A percentile compares a stretch with the other conserved stretches of the same genome.
These are phyloP conservation scores for Candida odintsovae DNA, from an alignment of 805 yeast genomes.

Conservation along the genomic window DNA sequence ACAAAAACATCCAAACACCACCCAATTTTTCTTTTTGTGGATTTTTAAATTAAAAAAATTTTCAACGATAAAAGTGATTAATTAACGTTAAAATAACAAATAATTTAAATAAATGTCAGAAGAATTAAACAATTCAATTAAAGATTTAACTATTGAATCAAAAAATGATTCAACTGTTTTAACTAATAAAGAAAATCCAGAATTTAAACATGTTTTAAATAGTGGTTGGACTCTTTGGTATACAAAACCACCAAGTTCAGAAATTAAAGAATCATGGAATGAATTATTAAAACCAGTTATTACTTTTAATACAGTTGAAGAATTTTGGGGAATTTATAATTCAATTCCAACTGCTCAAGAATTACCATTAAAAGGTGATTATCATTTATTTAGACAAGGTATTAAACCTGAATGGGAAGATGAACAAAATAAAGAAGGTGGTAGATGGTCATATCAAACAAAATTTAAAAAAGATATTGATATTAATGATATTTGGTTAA, in stretches of 20 bases:
- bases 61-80: background rate
- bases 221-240: slow-evolving; percentile 96
- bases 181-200: slow-evolving; percentile 25
- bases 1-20: background rate
- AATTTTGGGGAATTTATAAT: slow-evolving; percentile 97
- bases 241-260: slow-evolving; percentile 78
- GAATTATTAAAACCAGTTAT: slow-evolving; percentile 90
- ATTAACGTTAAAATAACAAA: too few relatives aligned
- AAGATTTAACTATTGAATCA: slow-evolving; percentile 19
- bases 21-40: background rate
- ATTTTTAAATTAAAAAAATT: background rate
- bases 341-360: slow-evolving; percentile 89
- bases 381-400: slow-evolving; percentile 90
- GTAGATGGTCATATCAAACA: slow-evolving; percentile 86
- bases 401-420: slow-evolving; percentile 99
- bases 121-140: slow-evolving; percentile 23
- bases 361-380: slow-evolving; percentile 87
- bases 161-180: slow-evolving; percentile 21
- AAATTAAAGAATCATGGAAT: slow-evolving; percentile 76
- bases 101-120: slow-evolving; percentile 16
- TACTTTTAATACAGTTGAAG: slow-evolving; percentile 91
- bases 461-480: slow-evolving; percentile 51
- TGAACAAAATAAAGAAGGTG: slow-evolving; percentile 78
- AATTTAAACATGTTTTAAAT: slow-evolving; percentile 72
- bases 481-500: slow-evolving; percentile 88